Evolutionary conservation across 2,329 filamentous ascomycete species (phyloP), one percentile per base, ranked within the genome.

Genomic region (Endothia cerciana): DNA sequence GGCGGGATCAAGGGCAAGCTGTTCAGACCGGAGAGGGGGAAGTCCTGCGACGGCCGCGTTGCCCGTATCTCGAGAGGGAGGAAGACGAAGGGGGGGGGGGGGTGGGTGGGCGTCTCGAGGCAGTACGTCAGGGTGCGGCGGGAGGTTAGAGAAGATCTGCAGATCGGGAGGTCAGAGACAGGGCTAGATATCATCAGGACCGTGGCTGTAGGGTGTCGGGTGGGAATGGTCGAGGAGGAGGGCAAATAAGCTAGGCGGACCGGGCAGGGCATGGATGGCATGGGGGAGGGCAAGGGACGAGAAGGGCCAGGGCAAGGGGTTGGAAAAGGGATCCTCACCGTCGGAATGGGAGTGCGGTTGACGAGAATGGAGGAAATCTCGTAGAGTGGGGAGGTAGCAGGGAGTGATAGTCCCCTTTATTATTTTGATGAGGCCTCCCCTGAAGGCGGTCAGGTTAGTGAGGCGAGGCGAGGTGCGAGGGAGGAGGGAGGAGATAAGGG

Each of bases 351-450:
- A 49, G 38, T 49, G 65, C 64, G 62, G 33, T 67, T 33, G 51
- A 60, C n/a, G 62, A 49, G 62, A 60, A 65, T 58, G 63, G 60
- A 65, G 66, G 66, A 68, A 68, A 68, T 68, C 66, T 68, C 60
- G 63, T 60, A 51, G 66, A 65, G 66, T 68, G 66, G 66, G 60
- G 63, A 68, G 63, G 56, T 38, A 59, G 56, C 66, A 68, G 66
- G 66, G 65, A 65, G 65, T 49, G 60, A 58, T 62, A 55, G 60
- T 65, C 63, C 66, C 66, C 63, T 68, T 65, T 65, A 65, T 68
- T 68, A 68, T 57, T 66, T 49, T 65, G 66, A 65, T 68, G 61
- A 56, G 63, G 38, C 51, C 38, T 66, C 66, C 66, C 66, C 66
- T 63, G 60, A 49, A 68, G 66, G 66, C 66, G 66, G 66, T 68